Conservation (phyloP, 768 basidiomycete genomes). For the Leccinellum rugosiceps region DNA sequence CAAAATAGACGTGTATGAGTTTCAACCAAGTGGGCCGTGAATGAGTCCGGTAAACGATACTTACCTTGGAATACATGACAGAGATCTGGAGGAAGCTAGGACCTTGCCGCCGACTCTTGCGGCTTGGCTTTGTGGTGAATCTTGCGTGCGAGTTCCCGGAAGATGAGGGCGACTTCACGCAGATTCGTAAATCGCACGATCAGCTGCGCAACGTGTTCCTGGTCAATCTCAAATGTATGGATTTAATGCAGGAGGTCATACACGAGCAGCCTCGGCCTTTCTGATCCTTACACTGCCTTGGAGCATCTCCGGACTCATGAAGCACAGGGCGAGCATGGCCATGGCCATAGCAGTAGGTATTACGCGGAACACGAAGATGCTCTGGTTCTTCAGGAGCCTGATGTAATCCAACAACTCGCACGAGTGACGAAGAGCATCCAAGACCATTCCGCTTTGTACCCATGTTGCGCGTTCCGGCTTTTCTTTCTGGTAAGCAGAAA, state of each 20-base stretch:
- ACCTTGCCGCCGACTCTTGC: too few relatives aligned
- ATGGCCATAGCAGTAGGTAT: slow-evolving; percentile 95
- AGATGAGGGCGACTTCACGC: too few relatives aligned
- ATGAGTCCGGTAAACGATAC: too few relatives aligned
- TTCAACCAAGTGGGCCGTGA: too few relatives aligned
- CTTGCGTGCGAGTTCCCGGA: too few relatives aligned
- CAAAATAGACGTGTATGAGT: too few relatives aligned
- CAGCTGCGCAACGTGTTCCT: too few relatives aligned
- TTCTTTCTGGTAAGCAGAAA: slow-evolving; percentile 50
- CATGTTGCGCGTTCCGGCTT: slow-evolving; percentile 66
- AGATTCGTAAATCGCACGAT: too few relatives aligned
- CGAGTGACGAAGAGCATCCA: slow-evolving; percentile 85
- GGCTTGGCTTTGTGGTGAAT: too few relatives aligned
- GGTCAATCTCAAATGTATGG: too few relatives aligned
- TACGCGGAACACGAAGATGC: slow-evolving; percentile 92
- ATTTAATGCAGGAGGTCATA: slow-evolving; percentile 32
- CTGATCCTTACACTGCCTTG: slow-evolving; percentile 90
- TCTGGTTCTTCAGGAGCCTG: slow-evolving; percentile 81
- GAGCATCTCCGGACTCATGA: slow-evolving; percentile 89
- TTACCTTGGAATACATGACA: too few relatives aligned
- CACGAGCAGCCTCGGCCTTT: slow-evolving; percentile 82
- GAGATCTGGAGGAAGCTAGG: too few relatives aligned
- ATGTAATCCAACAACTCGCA: slow-evolving; percentile 89
- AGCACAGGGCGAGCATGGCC: slow-evolving; percentile 87
- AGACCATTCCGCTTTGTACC: slow-evolving; percentile 83